Percentiles rank a stretch among this genome's conserved stretches.
Conservation (phyloP, 352 stramenopile genomes). For the Blastocystis sp. region DNA sequence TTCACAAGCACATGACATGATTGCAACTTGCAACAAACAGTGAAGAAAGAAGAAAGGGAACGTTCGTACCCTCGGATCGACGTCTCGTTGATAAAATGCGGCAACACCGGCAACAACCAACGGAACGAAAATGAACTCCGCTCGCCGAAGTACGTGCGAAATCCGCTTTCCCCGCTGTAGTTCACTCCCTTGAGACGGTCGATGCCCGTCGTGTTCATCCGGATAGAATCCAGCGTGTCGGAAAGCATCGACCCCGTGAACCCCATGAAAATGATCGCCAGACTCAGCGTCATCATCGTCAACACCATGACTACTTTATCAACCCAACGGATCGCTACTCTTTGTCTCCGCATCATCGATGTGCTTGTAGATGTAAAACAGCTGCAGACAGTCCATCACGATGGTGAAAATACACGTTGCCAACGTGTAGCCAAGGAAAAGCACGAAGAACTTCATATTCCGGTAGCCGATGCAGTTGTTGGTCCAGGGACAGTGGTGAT, state of each 20-base stretch:
- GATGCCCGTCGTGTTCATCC: slow-evolving; percentile 16
- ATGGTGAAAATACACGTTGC: slow-evolving; percentile 7
- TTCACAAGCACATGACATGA: neutral
- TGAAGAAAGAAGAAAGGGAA: neutral
- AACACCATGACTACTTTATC: neutral
- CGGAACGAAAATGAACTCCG: neutral
- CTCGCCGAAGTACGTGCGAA: slow-evolving; percentile 29
- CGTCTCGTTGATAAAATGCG: neutral
- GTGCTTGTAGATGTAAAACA: slow-evolving; percentile 15
- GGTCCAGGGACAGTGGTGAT: slow-evolving; percentile 72
- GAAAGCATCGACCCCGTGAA: slow-evolving; percentile 31
- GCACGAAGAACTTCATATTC: slow-evolving; percentile 69
- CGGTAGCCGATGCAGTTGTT: slow-evolving; percentile 70
- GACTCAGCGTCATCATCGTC: slow-evolving; percentile 44
- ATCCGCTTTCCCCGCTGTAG: neutral
- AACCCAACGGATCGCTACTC: neutral
- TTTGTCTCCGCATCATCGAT: neutral
- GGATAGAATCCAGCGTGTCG: neutral
- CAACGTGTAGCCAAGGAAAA: slow-evolving; percentile 67
- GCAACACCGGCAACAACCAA: slow-evolving; percentile 5
- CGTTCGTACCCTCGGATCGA: neutral
- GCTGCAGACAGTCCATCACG: neutral
- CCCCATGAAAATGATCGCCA: slow-evolving; percentile 10
- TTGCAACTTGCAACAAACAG: neutral
- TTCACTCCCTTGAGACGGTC: neutral